These are phyloP conservation scores for Capronia epimyces DNA, from an alignment of 2,329 filamentous ascomycete species.

Conservation along the genomic window DNA sequence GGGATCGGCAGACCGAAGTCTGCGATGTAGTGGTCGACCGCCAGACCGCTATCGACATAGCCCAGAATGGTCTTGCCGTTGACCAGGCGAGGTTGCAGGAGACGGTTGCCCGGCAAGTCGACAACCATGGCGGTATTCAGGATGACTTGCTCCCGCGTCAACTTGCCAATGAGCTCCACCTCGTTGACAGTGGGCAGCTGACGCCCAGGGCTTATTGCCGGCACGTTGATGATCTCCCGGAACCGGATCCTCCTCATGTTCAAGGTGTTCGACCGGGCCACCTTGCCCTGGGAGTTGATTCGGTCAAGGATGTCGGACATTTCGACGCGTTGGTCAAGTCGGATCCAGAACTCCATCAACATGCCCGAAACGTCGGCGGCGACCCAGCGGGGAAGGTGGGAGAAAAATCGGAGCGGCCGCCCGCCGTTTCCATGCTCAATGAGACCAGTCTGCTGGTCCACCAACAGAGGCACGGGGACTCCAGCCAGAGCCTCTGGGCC, in stretches of 20 bases:
- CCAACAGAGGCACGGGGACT: conserved; percentile 8
- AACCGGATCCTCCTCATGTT: conserved; percentile 19
- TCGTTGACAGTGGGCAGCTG: conserved; percentile 8
- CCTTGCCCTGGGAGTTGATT: conserved; percentile 7
- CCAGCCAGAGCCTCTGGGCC: conserved; percentile 1
- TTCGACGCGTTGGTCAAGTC: conserved; percentile 18
- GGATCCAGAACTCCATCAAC: conserved; percentile 22
- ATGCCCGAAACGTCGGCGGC: conserved; percentile 14
- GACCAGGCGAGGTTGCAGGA: conserved; percentile 17
- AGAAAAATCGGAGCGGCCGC: conserved; percentile 19
- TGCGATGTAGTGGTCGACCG: conserved; percentile 16
- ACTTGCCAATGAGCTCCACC: conserved; percentile 11
- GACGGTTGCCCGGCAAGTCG: conserved; percentile 12
- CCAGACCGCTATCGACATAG: conserved; percentile 13
- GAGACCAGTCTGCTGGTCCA: conserved; percentile 8
- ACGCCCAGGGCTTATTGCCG: neutral
- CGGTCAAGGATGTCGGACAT: conserved; percentile 21
- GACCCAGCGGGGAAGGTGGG: conserved; percentile 22
- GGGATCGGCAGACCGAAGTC: conserved; percentile 5
- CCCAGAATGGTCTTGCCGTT: conserved; percentile 5
- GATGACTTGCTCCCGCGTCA: conserved; percentile 17
- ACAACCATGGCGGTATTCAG: conserved; percentile 23
- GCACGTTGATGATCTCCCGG: conserved; percentile 6
- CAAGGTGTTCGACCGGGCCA: conserved; percentile 5
- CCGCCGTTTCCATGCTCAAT: conserved; percentile 1